Conservation (phyloP, 495 filamentous ascomycete species). For the Tuber aestivum region DNA sequence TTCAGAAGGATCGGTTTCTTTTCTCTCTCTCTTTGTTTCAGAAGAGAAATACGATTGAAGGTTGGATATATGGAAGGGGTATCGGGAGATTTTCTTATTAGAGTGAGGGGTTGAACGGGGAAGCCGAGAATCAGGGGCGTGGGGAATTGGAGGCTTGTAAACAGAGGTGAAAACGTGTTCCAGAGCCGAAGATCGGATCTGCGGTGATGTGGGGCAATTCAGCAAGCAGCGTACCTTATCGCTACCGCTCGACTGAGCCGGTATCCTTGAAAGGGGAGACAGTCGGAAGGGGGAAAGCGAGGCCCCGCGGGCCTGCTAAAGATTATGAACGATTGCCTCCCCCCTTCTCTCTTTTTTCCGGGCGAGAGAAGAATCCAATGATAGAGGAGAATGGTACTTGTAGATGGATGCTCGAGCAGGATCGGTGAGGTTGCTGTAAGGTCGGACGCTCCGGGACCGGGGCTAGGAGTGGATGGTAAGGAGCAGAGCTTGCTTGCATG, state of each 20-base stretch:
- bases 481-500: not conserved
- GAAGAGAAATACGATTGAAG: not conserved
- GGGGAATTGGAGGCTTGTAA: not conserved
- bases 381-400: not conserved
- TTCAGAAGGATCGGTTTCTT: not conserved
- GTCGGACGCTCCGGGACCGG: not conserved
- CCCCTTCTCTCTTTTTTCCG: not conserved
- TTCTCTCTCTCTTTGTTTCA: not conserved
- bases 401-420: not conserved
- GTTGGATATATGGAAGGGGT: not conserved
- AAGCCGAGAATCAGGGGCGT: not conserved
- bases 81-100: not conserved
- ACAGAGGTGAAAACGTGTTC: not conserved
- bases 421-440: not conserved
- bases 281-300: not conserved
- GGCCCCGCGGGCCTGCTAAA: not conserved
- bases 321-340: not conserved
- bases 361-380: not conserved
- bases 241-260: not conserved
- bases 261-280: conserved; percentile 1
- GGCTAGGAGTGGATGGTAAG: not conserved
- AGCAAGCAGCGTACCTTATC: not conserved
- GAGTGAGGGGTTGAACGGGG: not conserved
- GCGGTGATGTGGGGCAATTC: not conserved
- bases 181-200: not conserved